Evolutionary conservation across 805 yeast species (phyloP), one percentile per base, ranked within the genome.

Genomic region (Hanseniaspora hatyaiensis): DNA sequence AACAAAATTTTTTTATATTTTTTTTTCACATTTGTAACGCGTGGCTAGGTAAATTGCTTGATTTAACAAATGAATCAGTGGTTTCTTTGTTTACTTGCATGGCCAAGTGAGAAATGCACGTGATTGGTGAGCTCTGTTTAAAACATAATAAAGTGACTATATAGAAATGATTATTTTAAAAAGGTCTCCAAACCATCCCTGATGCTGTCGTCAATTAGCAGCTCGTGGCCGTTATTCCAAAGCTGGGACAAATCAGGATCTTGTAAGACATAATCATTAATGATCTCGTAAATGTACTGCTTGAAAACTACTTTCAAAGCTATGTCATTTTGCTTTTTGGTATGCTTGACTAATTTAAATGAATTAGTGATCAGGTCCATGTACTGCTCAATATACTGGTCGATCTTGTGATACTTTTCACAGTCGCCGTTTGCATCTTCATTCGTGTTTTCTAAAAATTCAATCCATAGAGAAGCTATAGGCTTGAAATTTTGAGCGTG

Each of bases 401-500:
- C 69, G 50, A 70, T 66, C 13, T 65, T 61, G 53, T 75, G 78
- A 52, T 75, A 77, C 22, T 63, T 66, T 26, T 65, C 70, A 54
- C 78, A 72, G 54, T 79, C 82, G 3, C 85, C 86, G 28, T 61
- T 58, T 3, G 56, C 59, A 9, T 60, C 52, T 58, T 88, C 96
- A 49, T 78, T 74, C 12, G 82, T 70, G 57, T 86, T 95, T 55
- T 88, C 96, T 41, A 84, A 59, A 51, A 81, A 69, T 43, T 72
- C 65, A 3, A 69, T 63, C 75, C 77, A 72, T 6, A 71, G 53
- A 1, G 64, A 51, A 2, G 68, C 61, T 4, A 74, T 60, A 9
- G 66, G 54, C 2, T 59, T 57, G 22, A 60, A 59, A 6, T 63
- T 47, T 47, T 58, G 30, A 1, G 37, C 30, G 22, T 37, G 34